Percentiles rank a stretch among this genome's conserved stretches.
Evolutionary conservation across 805 yeast species (phyloP).

Genomic region (Grigorovia humatica): DNA sequence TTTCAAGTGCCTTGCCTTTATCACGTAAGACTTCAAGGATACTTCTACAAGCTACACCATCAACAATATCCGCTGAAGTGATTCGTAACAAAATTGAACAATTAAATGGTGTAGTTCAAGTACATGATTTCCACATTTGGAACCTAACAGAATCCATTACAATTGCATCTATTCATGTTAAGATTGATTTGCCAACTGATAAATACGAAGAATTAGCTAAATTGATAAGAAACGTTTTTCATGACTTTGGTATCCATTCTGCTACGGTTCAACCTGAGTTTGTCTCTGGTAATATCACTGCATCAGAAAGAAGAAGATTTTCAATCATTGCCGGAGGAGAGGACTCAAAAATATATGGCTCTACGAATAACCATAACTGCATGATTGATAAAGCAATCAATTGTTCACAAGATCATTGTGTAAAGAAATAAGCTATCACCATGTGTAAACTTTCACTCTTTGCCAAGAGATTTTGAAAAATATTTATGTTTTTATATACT

Average conservation of each 20-base stretch:
- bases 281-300: constrained; percentile 26
- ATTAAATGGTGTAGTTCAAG: constrained; percentile 66
- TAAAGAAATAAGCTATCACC: neutral
- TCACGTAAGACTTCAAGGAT: constrained; percentile 82
- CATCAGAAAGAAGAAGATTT: constrained; percentile 27
- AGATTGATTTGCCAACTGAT: constrained; percentile 52
- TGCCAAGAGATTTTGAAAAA: too few relatives aligned
- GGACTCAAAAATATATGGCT: constrained; percentile 19
- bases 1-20: constrained; percentile 83
- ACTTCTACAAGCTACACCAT: constrained; percentile 86
- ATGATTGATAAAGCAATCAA: constrained; percentile 43
- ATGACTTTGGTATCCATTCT: constrained; percentile 77
- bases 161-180: constrained; percentile 85
- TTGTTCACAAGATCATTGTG: constrained; percentile 25
- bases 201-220: constrained; percentile 60
- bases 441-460: too few relatives aligned
- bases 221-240: constrained; percentile 68
- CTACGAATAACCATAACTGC: constrained; percentile 30
- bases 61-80: constrained; percentile 63
- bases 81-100: constrained; percentile 59
- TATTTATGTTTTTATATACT: too few relatives aligned
- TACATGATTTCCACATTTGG: constrained; percentile 97
- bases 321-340: constrained; percentile 20
- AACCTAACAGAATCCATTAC: constrained; percentile 78
- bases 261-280: constrained; percentile 98